Conservation (phyloP, 1,284 basidiomycete species). For the Sanghuangporus sanghuang region DNA sequence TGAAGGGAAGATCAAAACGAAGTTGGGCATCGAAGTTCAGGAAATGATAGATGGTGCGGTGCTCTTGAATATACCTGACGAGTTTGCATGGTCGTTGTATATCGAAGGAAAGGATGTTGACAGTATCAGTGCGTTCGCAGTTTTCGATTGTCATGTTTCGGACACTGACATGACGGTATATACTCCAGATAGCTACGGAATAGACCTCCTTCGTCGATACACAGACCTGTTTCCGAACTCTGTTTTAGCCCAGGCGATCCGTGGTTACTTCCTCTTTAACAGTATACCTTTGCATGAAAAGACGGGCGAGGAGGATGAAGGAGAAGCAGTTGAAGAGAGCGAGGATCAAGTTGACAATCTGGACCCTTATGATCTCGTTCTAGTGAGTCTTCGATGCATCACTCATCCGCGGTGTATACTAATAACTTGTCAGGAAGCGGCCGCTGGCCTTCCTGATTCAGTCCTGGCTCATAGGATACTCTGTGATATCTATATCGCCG, state of each 20-base stretch:
- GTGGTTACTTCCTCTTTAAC: conserved; percentile 64
- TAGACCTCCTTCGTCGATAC: conserved; percentile 58
- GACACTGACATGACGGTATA: conserved; percentile 3
- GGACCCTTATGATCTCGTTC: conserved; percentile 46
- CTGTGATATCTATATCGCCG: conserved; percentile 66
- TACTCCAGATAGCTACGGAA: conserved; percentile 57
- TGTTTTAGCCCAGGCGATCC: conserved; percentile 53
- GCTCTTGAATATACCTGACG: conserved; percentile 68
- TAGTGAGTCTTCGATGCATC: conserved; percentile 35
- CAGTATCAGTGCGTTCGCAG: conserved; percentile 50
- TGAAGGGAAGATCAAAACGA: conserved; percentile 40
- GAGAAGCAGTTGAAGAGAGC: conserved; percentile 25
- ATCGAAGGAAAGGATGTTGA: conserved; percentile 75
- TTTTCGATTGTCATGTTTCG: background rate
- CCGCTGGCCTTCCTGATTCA: conserved; percentile 50
- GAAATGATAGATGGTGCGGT: conserved; percentile 69
- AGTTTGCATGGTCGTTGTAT: conserved; percentile 73
- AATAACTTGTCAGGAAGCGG: conserved; percentile 46
- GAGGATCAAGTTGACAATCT: conserved; percentile 27
- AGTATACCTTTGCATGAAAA: conserved; percentile 42
- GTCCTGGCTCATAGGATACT: conserved; percentile 71
- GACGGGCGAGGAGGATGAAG: conserved; percentile 35
- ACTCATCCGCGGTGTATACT: too few species aligned
- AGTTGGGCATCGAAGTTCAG: conserved; percentile 57
- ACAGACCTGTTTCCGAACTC: conserved; percentile 64